phyloP scores from a whole-genome alignment of 768 basidiomycete species.

The Ephemerocybe angulata region DNA sequence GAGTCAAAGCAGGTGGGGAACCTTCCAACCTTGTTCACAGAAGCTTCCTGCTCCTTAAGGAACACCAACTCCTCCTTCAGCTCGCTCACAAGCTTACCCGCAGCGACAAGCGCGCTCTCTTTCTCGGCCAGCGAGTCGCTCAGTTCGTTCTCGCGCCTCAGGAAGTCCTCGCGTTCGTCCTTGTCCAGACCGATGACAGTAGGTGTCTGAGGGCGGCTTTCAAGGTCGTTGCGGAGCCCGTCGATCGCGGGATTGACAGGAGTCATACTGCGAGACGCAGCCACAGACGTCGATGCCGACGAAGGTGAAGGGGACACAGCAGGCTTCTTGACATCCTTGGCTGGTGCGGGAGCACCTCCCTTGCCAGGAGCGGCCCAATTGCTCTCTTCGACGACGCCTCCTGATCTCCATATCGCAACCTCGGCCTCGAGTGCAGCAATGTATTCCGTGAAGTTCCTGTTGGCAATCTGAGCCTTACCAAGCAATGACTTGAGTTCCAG shows the following conservation, averaged over 20 bases:
- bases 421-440: slow-evolving; percentile 90
- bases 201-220: slow-evolving; percentile 90
- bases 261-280: slow-evolving; percentile 58
- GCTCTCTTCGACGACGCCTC: slow-evolving; percentile 76
- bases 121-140: slow-evolving; percentile 90
- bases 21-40: slow-evolving; percentile 61
- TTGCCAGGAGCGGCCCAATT: slow-evolving; percentile 79
- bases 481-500: slow-evolving; percentile 91
- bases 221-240: slow-evolving; percentile 64
- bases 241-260: slow-evolving; percentile 73
- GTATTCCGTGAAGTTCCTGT: slow-evolving; percentile 79
- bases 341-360: slow-evolving; percentile 41
- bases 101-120: slow-evolving; percentile 74
- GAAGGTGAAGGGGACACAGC: slow-evolving; percentile 62
- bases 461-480: slow-evolving; percentile 84
- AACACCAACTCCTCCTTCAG: slow-evolving; percentile 84
- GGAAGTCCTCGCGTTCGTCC: slow-evolving; percentile 96
- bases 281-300: slow-evolving; percentile 51
- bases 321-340: slow-evolving; percentile 58
- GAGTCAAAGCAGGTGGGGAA: background rate
- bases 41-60: slow-evolving; percentile 86
- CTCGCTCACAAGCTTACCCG: slow-evolving; percentile 85
- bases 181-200: slow-evolving; percentile 85
- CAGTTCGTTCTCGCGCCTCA: slow-evolving; percentile 94
- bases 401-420: slow-evolving; percentile 82